phyloP scores from a whole-genome alignment of 352 stramenopile genomes.

The Aphanomyces invadans region DNA sequence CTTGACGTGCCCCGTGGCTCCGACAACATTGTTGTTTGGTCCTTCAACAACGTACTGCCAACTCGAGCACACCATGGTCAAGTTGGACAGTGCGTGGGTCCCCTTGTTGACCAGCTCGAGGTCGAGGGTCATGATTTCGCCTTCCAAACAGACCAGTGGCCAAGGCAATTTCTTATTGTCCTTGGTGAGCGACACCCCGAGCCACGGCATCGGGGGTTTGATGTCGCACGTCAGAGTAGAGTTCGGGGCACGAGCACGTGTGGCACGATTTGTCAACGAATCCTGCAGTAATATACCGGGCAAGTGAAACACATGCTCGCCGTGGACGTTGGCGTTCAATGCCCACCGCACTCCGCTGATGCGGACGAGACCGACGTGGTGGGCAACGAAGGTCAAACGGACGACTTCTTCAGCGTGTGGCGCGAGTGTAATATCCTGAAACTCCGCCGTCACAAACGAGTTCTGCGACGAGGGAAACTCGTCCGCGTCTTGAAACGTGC shows the following conservation, averaged over 20 bases:
- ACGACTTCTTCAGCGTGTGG: constrained; percentile 71
- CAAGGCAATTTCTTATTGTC: constrained; percentile 34
- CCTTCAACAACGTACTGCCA: constrained; percentile 44
- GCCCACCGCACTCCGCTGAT: constrained; percentile 75
- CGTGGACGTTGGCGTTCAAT: constrained; percentile 73
- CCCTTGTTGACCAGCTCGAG: constrained; percentile 52
- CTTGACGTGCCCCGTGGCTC: constrained; percentile 53
- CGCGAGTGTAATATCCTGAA: constrained; percentile 27
- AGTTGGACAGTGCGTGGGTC: constrained; percentile 36
- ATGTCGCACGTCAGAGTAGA: constrained; percentile 67
- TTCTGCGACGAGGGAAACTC: neutral
- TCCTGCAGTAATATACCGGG: constrained; percentile 73
- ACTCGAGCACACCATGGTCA: constrained; percentile 64
- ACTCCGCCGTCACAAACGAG: neutral
- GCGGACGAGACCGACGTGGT: constrained; percentile 44
- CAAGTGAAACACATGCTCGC: constrained; percentile 75
- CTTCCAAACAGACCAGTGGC: constrained; percentile 25
- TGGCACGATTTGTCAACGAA: constrained; percentile 62
- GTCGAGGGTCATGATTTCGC: constrained; percentile 53
- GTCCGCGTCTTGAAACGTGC: constrained; percentile 42
- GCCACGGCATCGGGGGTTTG: constrained; percentile 67
- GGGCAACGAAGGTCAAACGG: constrained; percentile 53
- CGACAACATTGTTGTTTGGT: constrained; percentile 42
- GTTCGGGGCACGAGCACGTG: constrained; percentile 62
- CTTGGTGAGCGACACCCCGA: constrained; percentile 56